These are phyloP conservation scores for Myxozyma monticola DNA, from an alignment of 805 yeast species.

Conservation along the genomic window DNA sequence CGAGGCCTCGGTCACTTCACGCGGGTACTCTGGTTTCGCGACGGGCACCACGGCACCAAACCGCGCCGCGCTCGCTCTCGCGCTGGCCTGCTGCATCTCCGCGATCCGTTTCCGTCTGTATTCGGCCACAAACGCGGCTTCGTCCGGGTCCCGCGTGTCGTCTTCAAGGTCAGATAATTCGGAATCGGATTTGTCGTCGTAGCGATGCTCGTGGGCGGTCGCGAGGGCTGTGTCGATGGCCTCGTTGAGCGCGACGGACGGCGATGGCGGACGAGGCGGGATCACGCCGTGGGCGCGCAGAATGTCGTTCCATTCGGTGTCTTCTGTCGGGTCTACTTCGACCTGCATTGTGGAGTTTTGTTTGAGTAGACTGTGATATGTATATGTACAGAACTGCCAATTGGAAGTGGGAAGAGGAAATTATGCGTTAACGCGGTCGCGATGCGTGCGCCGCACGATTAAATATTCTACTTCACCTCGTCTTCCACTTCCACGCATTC, in stretches of 20 bases:
- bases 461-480: not conserved
- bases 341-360: constrained; percentile 19
- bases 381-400: not conserved
- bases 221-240: constrained; percentile 80
- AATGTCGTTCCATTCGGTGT: constrained; percentile 96
- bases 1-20: constrained; percentile 83
- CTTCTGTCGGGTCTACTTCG: constrained; percentile 80
- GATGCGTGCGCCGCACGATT: not conserved
- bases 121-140: constrained; percentile 63
- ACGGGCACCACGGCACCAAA: constrained; percentile 79
- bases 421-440: not conserved
- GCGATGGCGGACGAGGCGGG: constrained; percentile 88
- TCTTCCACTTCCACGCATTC: not conserved
- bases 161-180: constrained; percentile 76
- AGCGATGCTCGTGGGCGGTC: constrained; percentile 69
- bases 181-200: constrained; percentile 26
- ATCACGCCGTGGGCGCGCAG: constrained; percentile 85
- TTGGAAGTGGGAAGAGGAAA: not conserved
- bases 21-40: constrained; percentile 82
- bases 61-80: constrained; percentile 37
- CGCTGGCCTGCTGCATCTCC: constrained; percentile 59
- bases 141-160: constrained; percentile 93
- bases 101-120: constrained; percentile 76
- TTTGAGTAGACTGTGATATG: not conserved
- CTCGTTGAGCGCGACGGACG: constrained; percentile 81